Percentiles rank a stretch among this genome's conserved stretches.
Conservation (phyloP, 257 asterid species). For the Cordia subcordata region DNA sequence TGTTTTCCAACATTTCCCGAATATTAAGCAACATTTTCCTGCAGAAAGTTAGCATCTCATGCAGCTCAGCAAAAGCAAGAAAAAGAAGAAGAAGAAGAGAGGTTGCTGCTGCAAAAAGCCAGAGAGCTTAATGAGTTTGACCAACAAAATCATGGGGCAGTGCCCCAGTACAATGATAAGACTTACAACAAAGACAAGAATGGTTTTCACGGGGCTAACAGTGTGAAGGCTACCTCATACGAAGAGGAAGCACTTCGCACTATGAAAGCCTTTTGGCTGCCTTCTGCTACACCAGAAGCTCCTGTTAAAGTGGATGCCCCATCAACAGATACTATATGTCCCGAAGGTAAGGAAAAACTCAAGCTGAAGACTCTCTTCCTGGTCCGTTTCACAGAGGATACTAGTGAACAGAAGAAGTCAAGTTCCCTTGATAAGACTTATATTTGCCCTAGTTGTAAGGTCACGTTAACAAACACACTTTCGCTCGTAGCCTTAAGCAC, state of each 20-base stretch:
- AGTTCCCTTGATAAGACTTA: slow-evolving; percentile 59
- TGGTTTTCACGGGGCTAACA: slow-evolving; percentile 94
- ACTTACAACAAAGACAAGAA: slow-evolving; percentile 61
- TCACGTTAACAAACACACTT: slow-evolving; percentile 64
- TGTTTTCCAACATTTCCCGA: not conserved
- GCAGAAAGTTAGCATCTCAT: slow-evolving; percentile 67
- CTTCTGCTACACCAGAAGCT: slow-evolving; percentile 95
- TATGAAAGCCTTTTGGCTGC: slow-evolving; percentile 98
- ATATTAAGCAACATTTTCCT: slow-evolving; percentile 7
- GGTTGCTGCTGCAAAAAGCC: slow-evolving; percentile 53
- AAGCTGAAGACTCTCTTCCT: slow-evolving; percentile 75
- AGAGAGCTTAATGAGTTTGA: slow-evolving; percentile 82
- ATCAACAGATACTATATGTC: slow-evolving; percentile 62
- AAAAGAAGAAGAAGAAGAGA: slow-evolving; percentile 72
- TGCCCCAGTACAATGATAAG: slow-evolving; percentile 74
- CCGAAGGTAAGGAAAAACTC: slow-evolving; percentile 87
- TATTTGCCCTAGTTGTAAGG: slow-evolving; percentile 94
- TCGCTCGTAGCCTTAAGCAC: slow-evolving; percentile 72
- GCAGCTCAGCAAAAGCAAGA: slow-evolving; percentile 62
- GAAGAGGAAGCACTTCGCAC: slow-evolving; percentile 97
- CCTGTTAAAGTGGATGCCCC: slow-evolving; percentile 76
- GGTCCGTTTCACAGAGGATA: slow-evolving; percentile 55
- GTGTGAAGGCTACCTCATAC: slow-evolving; percentile 79
- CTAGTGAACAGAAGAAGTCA: slow-evolving; percentile 42
- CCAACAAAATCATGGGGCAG: slow-evolving; percentile 90